Base-by-base conservation (phyloP, 495 filamentous ascomycete species). In the Penicillium soppii region DNA sequence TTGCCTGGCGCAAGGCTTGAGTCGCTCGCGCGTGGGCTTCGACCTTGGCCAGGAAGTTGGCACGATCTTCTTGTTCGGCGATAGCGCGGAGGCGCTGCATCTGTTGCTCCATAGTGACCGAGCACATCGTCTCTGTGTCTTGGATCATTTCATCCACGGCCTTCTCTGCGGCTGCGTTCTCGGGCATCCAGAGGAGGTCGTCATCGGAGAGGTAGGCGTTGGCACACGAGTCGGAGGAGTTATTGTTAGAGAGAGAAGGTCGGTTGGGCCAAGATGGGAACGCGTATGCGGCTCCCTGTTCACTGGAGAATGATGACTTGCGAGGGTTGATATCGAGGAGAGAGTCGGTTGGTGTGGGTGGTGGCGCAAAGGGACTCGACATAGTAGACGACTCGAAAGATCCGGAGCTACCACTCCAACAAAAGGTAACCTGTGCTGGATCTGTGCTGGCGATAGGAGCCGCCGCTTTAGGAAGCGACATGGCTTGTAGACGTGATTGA, bases 191-290 rank as follows among this genome's bases (percentile, higher is more conserved):
- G 50, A 75, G 73, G 17, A 81, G 70, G 33, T 81, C 77, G 51
- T 81, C 77, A 47, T 81, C 77, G 6, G 77, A 78, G 47, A 81
- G 72, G 40, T 75, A 71, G 37, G 72, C 67, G 35, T 63, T 70
- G 30, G 68, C 66, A 12, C 58, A 68, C 0, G 70, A 69, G 10
- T 62, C 56, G 30, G 58, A 59, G 0, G 70, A 65, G 49, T 70
- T 65, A 52, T 58, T 59, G 49, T 57, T 72, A 41, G 70, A 57
- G 5, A 81, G 67, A 2, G 75, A 76, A 0, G 69, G 63, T 17
- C 78, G 56, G 56, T 77, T 75, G 21, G 78, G 78, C 78, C 78
- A 81, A 20, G 75, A 78, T 19, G 78, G 78, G 47, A 73, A 81
- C 8, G 78, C 78, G 55, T 77, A 81, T 17, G 76, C 68, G 20